Conservation (phyloP, 1,284 basidiomycete genomes). For the Psilocybe mexicana region DNA sequence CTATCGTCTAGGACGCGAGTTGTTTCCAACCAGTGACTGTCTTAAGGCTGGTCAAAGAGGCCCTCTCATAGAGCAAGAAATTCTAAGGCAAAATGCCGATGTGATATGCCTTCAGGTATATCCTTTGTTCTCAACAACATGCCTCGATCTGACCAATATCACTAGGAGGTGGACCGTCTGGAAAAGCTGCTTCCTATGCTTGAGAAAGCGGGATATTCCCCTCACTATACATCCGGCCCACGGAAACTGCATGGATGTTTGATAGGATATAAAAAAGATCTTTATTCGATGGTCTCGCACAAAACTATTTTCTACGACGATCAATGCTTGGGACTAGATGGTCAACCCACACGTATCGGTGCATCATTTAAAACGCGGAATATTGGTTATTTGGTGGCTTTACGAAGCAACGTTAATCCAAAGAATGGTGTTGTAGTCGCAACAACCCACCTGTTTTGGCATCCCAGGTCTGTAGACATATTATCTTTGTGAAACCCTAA, state of each 20-base stretch:
- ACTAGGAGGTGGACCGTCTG: conserved; percentile 75
- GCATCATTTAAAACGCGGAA: conserved; percentile 80
- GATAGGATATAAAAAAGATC: conserved; percentile 63
- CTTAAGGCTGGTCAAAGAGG: conserved; percentile 73
- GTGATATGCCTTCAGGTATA: conserved; percentile 82
- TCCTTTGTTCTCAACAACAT: conserved; percentile 9
- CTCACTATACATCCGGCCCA: conserved; percentile 65
- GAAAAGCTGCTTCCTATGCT: conserved; percentile 66
- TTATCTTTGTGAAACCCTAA: not conserved
- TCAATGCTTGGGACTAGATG: conserved; percentile 45
- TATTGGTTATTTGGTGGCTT: conserved; percentile 74
- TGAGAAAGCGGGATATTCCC: conserved; percentile 56
- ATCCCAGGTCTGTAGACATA: conserved; percentile 66
- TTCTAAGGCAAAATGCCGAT: conserved; percentile 67
- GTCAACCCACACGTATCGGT: conserved; percentile 47
- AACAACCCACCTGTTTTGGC: conserved; percentile 94
- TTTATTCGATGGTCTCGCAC: conserved; percentile 50
- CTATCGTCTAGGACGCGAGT: conserved; percentile 62
- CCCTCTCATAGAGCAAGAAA: conserved; percentile 75
- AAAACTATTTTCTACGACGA: conserved; percentile 67
- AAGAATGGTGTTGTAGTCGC: conserved; percentile 66
- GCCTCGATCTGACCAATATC: not conserved
- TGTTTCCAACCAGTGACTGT: conserved; percentile 85
- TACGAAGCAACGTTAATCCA: conserved; percentile 45
- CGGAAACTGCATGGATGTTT: conserved; percentile 84